phyloP scores from a whole-genome alignment of 108 stramenopile species.

The Aurantiochytrium sp. region DNA sequence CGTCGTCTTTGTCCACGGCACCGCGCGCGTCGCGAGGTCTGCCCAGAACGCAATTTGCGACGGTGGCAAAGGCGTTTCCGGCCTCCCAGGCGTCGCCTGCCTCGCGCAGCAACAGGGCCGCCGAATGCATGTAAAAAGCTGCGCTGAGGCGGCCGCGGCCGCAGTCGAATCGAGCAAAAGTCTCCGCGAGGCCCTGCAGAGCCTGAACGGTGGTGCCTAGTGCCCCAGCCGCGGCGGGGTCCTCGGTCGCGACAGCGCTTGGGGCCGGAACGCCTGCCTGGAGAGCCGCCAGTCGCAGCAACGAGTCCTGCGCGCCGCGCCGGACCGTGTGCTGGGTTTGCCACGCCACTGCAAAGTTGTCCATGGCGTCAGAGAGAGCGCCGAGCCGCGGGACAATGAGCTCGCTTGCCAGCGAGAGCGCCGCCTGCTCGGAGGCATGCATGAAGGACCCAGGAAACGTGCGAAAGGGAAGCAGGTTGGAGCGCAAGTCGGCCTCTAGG shows the following conservation, averaged over 20 bases:
- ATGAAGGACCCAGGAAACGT: not conserved
- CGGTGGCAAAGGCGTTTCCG: slow-evolving; percentile 16
- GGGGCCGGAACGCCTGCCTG: not conserved
- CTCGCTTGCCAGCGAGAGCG: not conserved
- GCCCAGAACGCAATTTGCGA: slow-evolving; percentile 7
- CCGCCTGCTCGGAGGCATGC: not conserved
- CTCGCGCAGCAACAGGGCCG: not conserved
- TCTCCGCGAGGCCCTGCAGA: not conserved
- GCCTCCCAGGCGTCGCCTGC: not conserved
- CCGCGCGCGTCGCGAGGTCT: not conserved
- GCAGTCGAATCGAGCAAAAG: not conserved
- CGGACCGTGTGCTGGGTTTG: not conserved
- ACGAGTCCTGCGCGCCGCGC: not conserved
- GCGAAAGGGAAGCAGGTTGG: not conserved
- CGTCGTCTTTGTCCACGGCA: not conserved
- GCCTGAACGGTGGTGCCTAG: not conserved
- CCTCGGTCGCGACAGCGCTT: not conserved
- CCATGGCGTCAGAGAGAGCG: not conserved
- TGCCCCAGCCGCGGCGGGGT: not conserved
- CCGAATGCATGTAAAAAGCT: not conserved
- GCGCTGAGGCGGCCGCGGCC: not conserved
- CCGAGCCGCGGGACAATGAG: not conserved
- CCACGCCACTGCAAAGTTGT: not conserved
- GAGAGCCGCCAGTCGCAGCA: not conserved
- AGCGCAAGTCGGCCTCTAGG: not conserved